A percentile compares a stretch with the other conserved stretches of the same genome.
These are phyloP conservation scores for Asterophora lycoperdoides DNA, from an alignment of 768 basidiomycete species.

Conservation along the genomic window DNA sequence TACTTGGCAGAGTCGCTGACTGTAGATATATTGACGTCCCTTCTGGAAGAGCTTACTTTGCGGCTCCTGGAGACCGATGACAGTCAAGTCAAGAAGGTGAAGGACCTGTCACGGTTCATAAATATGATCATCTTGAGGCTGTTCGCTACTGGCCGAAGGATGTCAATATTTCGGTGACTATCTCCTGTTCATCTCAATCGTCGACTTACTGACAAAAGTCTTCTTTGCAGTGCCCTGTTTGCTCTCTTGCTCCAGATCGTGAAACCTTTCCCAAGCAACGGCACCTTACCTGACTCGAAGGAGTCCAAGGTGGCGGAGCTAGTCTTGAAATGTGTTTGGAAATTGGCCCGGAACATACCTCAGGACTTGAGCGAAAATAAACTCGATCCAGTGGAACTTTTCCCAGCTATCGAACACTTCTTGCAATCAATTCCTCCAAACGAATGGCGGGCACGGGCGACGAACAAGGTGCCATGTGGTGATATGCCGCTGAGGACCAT, in stretches of 20 bases:
- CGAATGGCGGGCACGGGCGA: conserved; percentile 91
- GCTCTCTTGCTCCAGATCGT: conserved; percentile 76
- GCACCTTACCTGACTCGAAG: conserved; percentile 68
- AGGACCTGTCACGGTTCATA: conserved; percentile 93
- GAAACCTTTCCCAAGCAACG: conserved; percentile 76
- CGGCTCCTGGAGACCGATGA: conserved; percentile 94
- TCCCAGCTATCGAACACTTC: conserved; percentile 92
- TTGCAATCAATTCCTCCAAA: conserved; percentile 90
- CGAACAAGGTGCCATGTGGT: conserved; percentile 88
- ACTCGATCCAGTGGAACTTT: conserved; percentile 83
- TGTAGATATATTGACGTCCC: conserved; percentile 74
- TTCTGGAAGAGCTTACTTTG: conserved; percentile 90
- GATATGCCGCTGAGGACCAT: conserved; percentile 98
- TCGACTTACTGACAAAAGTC: conserved; percentile 6
- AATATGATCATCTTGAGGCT: conserved; percentile 96
- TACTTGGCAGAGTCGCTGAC: conserved; percentile 85
- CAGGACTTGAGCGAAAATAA: conserved; percentile 79
- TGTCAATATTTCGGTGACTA: conserved; percentile 85
- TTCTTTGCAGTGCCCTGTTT: conserved; percentile 61
- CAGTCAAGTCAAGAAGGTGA: conserved; percentile 74
- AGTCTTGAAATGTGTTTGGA: conserved; percentile 96
- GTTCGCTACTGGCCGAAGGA: conserved; percentile 85
- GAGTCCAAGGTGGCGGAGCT: conserved; percentile 89
- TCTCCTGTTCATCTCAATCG: not conserved
- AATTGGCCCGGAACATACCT: conserved; percentile 90